Evolutionary conservation across 306 rosid species (phyloP), one percentile per base, ranked within the genome.

Genomic region (Senna tora): DNA sequence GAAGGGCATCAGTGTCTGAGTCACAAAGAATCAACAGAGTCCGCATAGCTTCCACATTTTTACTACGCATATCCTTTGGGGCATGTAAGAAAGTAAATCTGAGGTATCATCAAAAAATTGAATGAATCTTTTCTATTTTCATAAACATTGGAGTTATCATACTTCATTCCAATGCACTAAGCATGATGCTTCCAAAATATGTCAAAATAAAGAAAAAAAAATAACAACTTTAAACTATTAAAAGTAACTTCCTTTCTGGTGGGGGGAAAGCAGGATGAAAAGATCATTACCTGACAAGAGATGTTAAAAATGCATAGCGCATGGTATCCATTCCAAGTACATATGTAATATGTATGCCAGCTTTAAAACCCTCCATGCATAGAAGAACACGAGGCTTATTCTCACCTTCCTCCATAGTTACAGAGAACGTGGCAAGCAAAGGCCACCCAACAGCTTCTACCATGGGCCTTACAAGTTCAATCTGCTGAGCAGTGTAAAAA

Each of bases 391-490:
- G 89, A 4, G 96, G 86, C 81, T 92, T 95, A 79, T 95, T 92
- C 45, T 95, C 99, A 70, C 97, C 96, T 81, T 92, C 99, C 79
- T 95, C 99, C 99, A 95, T 89, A 43, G 99, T 92, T 67, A 95
- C 99, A 43, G 99, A 95, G 75, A 92, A 95, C 22, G 99, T 95
- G 73, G 96, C 99, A 73, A 95, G 99, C 82, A 95, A 83, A 57
- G 99, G 97, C 99, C 99, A 95, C 36, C 99, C 99, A 60, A 95
- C 99, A 53, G 97, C 99, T 75, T 95, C 99, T 75, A 95, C 99
- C 99, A 95, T 95, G 70, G 99, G 99, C 89, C 97, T 87, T 81
- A 95, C 96, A 86, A 95, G 99, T 79, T 95, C 99, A 75, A 92
- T 87, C 81, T 88, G 96, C 74, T 89, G 91, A 43, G 99, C 84